A percentile compares a stretch with the other conserved stretches of the same genome.
These are phyloP conservation scores for Polytrichum commune DNA, from an alignment of 225 moss, liverwort and hornwort genomes.

Conservation along the genomic window DNA sequence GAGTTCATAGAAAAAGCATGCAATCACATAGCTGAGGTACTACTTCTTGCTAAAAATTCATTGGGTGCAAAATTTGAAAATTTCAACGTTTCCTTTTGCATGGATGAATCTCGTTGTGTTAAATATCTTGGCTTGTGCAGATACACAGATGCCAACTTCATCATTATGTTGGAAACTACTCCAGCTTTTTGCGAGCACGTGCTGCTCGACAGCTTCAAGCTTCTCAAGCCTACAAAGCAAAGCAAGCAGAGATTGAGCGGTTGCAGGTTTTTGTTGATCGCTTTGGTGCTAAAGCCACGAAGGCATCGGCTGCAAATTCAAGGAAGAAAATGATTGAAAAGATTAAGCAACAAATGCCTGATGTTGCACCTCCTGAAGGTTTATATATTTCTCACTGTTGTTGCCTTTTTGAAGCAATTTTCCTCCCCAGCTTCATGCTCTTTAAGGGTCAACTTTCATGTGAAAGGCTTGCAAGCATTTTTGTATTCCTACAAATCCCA, in stretches of 20 bases:
- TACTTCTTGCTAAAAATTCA: neutral
- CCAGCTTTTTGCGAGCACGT: conserved; percentile 76
- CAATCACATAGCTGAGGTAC: conserved; percentile 89
- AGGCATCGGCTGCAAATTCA: conserved; percentile 95
- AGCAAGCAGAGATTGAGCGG: conserved; percentile 93
- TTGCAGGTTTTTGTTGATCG: conserved; percentile 90
- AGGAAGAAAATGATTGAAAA: conserved; percentile 96
- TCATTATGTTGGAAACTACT: conserved; percentile 82
- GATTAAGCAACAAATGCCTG: conserved; percentile 82
- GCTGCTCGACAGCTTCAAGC: conserved; percentile 96
- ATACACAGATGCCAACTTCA: conserved; percentile 75
- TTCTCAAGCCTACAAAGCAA: conserved; percentile 86
- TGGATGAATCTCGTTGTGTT: neutral
- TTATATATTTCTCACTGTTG: too few relatives aligned
- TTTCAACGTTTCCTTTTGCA: too few relatives aligned
- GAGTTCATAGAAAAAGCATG: conserved; percentile 87
- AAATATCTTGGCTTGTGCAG: conserved; percentile 26
- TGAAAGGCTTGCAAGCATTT: too few relatives aligned
- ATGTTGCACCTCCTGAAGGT: conserved; percentile 77
- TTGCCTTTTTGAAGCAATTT: too few relatives aligned
- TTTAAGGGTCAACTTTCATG: too few relatives aligned
- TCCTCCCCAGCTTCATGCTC: too few relatives aligned
- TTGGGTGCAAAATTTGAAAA: too few relatives aligned
- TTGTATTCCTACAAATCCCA: too few relatives aligned
- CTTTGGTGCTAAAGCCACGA: conserved; percentile 97